Base-by-base conservation (phyloP, 2,329 filamentous ascomycete genomes). In the Fonsecaea multimorphosa region DNA sequence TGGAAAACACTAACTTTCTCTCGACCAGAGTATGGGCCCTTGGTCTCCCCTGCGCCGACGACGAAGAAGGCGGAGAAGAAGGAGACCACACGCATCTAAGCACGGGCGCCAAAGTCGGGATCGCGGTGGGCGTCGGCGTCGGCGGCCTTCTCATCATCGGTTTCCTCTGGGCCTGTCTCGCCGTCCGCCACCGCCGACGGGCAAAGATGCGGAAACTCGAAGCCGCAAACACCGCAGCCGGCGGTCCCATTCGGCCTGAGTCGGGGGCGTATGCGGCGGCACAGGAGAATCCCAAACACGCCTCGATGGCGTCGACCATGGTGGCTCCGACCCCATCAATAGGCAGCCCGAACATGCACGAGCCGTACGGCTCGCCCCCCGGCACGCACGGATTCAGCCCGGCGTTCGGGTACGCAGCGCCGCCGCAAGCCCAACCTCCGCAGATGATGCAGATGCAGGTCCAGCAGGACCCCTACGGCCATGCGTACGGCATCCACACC, bases 71-170 rank as follows among this genome's bases (percentile, higher is more conserved):
- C 24, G 56, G 32, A 12, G 56, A 51, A 1, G 58, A 14, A 11
- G 66, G 46, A 27, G 55, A 58, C 6, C 32, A 62, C 24, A 60
- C 64, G 8, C 67, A 68, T 27, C 66, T 76, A 2, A 71, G 68
- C 56, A 58, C 71, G 38, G 73, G 72, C 36, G 70, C 72, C 14
- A 76, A 76, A 70, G 73, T 69, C 1, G 75, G 74, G 2, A 76
- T 77, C 14, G 74, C 74, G 7, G 67, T 73, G 73, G 61, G 80
- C 73, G 73, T 85, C 74, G 69, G 78, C 73, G 56, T 81, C 73
- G 53, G 81, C 72, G 54, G 72, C 4, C 19, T 74, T 3, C 49
- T 69, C 22, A 3, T 67, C 36, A 58, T 67, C 29, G 49, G 59
- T 32, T 40, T 46, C 14, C 31, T 68, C 9, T 63, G 63, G 63